Evolutionary conservation across 2,329 filamentous ascomycete genomes (phyloP).

Genomic region (Botrytis porri): DNA sequence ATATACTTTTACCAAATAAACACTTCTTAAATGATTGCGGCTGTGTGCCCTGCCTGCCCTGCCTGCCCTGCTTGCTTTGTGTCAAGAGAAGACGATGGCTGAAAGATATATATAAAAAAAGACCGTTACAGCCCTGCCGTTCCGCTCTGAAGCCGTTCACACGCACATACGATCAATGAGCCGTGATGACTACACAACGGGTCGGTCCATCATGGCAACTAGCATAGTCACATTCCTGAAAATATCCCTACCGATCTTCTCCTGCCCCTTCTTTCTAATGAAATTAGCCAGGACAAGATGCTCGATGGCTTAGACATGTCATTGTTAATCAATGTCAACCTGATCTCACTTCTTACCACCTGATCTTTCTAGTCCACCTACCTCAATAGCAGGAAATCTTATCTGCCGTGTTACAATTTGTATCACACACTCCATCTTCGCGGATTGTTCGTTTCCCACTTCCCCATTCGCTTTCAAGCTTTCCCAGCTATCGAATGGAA

Average conservation of each 20-base stretch:
- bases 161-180: neutral
- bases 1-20: neutral
- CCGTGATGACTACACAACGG: slow-evolving; percentile 17
- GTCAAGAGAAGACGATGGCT: neutral
- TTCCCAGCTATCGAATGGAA: neutral
- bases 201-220: slow-evolving; percentile 17
- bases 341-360: slow-evolving; percentile 2
- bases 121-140: slow-evolving; percentile 18
- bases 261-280: neutral
- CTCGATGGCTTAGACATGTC: neutral
- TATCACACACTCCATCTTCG: neutral
- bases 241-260: neutral
- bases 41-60: neutral
- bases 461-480: neutral
- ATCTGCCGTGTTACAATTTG: neutral
- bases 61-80: neutral
- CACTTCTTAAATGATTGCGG: no score
- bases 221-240: slow-evolving; percentile 14
- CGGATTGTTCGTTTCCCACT: neutral
- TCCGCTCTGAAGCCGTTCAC: neutral
- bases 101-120: neutral
- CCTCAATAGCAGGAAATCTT: neutral
- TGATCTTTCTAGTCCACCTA: neutral
- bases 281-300: neutral
- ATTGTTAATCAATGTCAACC: neutral